Conservation (phyloP, 2,329 filamentous ascomycete species). For the Fusarium solani-melongenae region DNA sequence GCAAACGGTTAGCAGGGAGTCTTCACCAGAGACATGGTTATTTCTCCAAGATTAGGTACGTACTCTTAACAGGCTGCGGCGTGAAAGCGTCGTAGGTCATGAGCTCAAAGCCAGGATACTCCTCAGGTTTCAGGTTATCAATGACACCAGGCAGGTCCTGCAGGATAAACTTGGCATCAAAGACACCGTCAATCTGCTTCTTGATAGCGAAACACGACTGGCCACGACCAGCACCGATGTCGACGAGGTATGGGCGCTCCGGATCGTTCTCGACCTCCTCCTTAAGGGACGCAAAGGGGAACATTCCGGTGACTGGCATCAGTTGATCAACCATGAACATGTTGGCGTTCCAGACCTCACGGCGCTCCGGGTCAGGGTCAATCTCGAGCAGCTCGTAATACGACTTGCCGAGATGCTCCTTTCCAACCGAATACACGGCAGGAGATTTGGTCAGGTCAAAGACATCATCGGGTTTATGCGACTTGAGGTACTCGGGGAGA, state of each 20-base stretch:
- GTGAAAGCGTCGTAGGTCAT: constrained; percentile 39
- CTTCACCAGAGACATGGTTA: background rate
- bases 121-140: constrained; percentile 19
- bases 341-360: constrained; percentile 48
- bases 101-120: constrained; percentile 41
- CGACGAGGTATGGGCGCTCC: constrained; percentile 45
- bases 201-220: constrained; percentile 47
- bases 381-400: constrained; percentile 49
- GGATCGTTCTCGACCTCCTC: constrained; percentile 45
- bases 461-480: constrained; percentile 45
- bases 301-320: constrained; percentile 51
- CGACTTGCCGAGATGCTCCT: constrained; percentile 47
- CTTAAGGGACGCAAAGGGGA: constrained; percentile 47
- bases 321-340: constrained; percentile 46
- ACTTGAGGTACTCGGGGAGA: constrained; percentile 46
- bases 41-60: background rate
- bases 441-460: constrained; percentile 48
- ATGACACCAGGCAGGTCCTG: constrained; percentile 51
- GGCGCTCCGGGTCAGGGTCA: constrained; percentile 42
- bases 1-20: background rate
- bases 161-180: constrained; percentile 44
- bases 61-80: constrained; percentile 38
- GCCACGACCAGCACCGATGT: constrained; percentile 47
- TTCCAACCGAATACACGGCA: constrained; percentile 46
- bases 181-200: constrained; percentile 33